phyloP scores from a whole-genome alignment of 2,329 filamentous ascomycete genomes.

The Penicillium sp. region DNA sequence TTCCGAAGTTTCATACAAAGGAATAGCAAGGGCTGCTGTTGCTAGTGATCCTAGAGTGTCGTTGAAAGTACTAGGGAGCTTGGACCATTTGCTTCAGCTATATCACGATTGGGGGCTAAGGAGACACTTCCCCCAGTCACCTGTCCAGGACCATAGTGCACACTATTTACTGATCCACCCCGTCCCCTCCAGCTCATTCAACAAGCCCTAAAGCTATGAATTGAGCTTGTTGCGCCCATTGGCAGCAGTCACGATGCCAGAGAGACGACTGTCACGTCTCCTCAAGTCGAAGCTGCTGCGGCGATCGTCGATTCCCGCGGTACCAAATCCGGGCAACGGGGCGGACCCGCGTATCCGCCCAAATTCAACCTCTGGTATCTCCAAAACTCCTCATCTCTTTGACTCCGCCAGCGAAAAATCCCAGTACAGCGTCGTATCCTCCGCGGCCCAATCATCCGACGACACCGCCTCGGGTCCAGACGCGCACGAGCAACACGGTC shows the following conservation, averaged over 20 bases:
- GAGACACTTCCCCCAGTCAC: neutral
- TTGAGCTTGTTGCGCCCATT: neutral
- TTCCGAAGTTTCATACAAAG: neutral
- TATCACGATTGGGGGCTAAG: neutral
- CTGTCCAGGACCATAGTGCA: neutral
- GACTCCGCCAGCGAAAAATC: conserved; percentile 24
- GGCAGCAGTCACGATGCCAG: conserved; percentile 27
- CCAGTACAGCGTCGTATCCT: conserved; percentile 28
- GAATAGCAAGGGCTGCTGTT: neutral
- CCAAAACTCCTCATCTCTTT: conserved; percentile 21
- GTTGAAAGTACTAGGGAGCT: neutral
- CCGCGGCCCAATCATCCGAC: conserved; percentile 19
- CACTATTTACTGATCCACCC: neutral
- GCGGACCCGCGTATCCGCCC: conserved; percentile 28
- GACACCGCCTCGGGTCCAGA: conserved; percentile 14
- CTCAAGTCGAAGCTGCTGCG: conserved; percentile 39
- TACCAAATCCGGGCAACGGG: conserved; percentile 27
- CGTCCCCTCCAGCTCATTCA: neutral
- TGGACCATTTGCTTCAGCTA: neutral
- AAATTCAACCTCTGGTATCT: conserved; percentile 13
- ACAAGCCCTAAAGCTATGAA: neutral
- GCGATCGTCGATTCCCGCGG: conserved; percentile 35
- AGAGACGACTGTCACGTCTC: conserved; percentile 35
- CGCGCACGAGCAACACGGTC: conserved; percentile 6
- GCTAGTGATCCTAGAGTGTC: neutral